Evolutionary conservation across 805 yeast species (phyloP), one percentile per base, ranked within the genome.

Genomic region (Ogataea nakhonphanomensis): DNA sequence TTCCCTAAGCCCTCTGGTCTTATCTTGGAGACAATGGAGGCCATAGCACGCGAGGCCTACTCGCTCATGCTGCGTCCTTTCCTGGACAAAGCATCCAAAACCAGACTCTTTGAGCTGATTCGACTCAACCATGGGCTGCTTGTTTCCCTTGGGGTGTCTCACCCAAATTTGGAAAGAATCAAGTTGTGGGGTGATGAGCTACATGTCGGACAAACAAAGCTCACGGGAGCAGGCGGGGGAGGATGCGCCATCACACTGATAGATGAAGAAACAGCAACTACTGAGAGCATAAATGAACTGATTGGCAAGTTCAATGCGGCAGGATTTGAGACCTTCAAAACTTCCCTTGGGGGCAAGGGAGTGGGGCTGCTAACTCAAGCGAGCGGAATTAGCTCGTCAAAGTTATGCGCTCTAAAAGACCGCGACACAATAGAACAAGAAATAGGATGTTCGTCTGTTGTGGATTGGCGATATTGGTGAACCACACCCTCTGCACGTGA

Each of bases 221-320:
- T 93, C 39, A 93, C 99, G 0, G 99, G 99, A 30, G 99, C 99
- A 0, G 99, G 99, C 25, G 99, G 99, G 14, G 99, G 99, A 36
- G 99, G 99, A 2, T 93, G 99, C 69, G 95, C 98, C 8, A 83
- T 93, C 41, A 93, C 98, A 0, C 64, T 93, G 27, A 69, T 90
- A 11, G 67, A 75, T 34, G 78, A 74, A 29, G 69, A 66, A 2
- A 58, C 75, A 7, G 61, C 62, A 17, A 55, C 65, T 25, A 49
- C 54, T 11, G 51, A 54, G 7, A 54, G 50, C 13, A 51, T 71
- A 25, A 59, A 66, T 8, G 57, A 63, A 4, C 70, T 72, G 15
- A 58, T 61, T 5, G 29, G 39, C 1, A 64, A 62, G 41, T 71
- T 75, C 35, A 58, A 57, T 2, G 46, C 53, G 0, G 65, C 70